These are phyloP conservation scores for Clitopilus hobsonii DNA, from an alignment of 768 basidiomycete genomes.

Conservation along the genomic window DNA sequence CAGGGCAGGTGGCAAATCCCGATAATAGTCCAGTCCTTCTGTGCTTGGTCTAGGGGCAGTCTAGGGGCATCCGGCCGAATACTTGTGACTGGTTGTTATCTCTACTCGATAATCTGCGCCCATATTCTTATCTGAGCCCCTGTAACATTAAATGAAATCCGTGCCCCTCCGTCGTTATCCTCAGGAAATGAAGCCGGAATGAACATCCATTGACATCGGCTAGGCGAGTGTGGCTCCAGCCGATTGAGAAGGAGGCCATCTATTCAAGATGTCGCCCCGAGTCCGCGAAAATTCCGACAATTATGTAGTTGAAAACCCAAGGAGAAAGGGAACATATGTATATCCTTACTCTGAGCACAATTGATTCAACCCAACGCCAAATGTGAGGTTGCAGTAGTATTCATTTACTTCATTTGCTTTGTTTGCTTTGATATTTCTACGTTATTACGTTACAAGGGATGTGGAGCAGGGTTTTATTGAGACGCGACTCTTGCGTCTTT, in stretches of 20 bases:
- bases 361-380: background rate
- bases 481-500: constrained; percentile 22
- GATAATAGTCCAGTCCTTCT: background rate
- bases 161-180: background rate
- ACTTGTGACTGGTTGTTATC: background rate
- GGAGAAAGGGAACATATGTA: background rate
- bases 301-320: background rate
- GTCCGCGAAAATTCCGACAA: background rate
- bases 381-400: background rate
- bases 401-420: no score
- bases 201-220: background rate
- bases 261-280: no score
- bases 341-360: background rate
- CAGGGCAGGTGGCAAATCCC: background rate
- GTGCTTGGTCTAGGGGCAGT: no score
- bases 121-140: background rate
- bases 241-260: no score
- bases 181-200: background rate
- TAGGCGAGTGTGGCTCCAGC: no score
- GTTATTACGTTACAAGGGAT: no score
- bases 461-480: background rate
- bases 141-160: background rate
- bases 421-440: no score
- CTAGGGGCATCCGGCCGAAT: no score
- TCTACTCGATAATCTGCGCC: background rate